Percentiles rank a stretch among this genome's conserved stretches.
Conservation (phyloP, 208 protist genomes). For the Spongospora subterranea region DNA sequence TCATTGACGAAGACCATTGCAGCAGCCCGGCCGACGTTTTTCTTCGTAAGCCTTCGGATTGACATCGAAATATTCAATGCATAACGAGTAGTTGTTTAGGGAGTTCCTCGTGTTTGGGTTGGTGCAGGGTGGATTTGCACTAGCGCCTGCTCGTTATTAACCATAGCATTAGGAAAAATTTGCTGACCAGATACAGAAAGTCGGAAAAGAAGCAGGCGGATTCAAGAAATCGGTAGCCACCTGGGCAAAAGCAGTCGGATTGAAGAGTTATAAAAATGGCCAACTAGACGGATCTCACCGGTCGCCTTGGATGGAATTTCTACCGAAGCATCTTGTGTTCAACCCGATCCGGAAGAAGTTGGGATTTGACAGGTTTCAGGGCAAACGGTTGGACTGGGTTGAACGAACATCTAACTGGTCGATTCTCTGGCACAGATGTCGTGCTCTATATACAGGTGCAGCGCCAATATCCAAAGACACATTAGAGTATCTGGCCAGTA, state of each 20-base stretch:
- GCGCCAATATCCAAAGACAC: constrained; percentile 75
- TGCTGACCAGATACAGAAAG: constrained; percentile 14
- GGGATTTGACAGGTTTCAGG: constrained; percentile 68
- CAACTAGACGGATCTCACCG: constrained; percentile 54
- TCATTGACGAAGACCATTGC: constrained; percentile 58
- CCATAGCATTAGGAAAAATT: constrained; percentile 47
- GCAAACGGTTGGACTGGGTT: background rate
- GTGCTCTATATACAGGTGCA: constrained; percentile 65
- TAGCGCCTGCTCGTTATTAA: background rate
- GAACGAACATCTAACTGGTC: background rate
- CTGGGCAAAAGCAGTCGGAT: constrained; percentile 53
- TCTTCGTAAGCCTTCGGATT: constrained; percentile 78
- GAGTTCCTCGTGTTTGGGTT: constrained; percentile 31
- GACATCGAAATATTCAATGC: constrained; percentile 72
- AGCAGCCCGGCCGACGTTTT: constrained; percentile 75
- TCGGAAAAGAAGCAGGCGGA: background rate
- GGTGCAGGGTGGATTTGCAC: background rate
- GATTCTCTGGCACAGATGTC: constrained; percentile 18
- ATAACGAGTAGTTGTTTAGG: background rate
- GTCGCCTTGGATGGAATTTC: constrained; percentile 67
- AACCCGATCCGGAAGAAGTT: constrained; percentile 64
- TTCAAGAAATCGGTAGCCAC: background rate
- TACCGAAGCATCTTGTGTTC: constrained; percentile 72
- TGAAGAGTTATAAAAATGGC: background rate
- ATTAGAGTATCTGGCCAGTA: constrained; percentile 73